Conservation (phyloP, 1,139 yeast genomes). For the Saccharomyces hybrid region DNA sequence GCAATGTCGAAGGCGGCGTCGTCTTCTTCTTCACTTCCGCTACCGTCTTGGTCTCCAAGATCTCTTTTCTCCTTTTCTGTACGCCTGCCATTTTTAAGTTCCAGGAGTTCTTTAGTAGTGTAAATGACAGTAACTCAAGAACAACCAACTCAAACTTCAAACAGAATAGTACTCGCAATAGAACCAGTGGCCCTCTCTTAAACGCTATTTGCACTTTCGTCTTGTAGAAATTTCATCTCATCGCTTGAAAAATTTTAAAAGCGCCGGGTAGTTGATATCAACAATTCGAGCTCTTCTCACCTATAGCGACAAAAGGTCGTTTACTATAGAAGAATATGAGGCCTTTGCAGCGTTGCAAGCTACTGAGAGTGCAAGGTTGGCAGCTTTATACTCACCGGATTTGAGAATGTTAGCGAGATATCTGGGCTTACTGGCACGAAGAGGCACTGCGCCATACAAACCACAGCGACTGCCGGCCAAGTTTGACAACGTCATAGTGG, state of each 20-base stretch:
- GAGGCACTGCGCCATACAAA: conserved; percentile 16
- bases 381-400: neutral
- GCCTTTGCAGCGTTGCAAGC: neutral
- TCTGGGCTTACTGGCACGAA: neutral
- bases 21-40: neutral
- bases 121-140: neutral
- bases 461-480: conserved; percentile 41
- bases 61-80: neutral
- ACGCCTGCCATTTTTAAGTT: neutral
- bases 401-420: neutral
- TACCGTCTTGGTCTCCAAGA: neutral
- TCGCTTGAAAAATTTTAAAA: conserved; percentile 7
- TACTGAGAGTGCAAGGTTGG: neutral
- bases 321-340: neutral
- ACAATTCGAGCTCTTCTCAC: neutral
- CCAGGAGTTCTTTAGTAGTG: neutral
- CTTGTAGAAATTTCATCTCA: conserved; percentile 9
- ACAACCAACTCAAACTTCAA: neutral
- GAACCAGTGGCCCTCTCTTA: neutral
- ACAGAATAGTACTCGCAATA: neutral
- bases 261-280: neutral
- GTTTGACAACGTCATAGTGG: conserved; percentile 62
- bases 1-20: conserved; percentile 49
- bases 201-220: neutral
- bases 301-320: neutral